These are phyloP conservation scores for Brassica hybrid DNA, from an alignment of 441 rosid genomes.

Conservation along the genomic window DNA sequence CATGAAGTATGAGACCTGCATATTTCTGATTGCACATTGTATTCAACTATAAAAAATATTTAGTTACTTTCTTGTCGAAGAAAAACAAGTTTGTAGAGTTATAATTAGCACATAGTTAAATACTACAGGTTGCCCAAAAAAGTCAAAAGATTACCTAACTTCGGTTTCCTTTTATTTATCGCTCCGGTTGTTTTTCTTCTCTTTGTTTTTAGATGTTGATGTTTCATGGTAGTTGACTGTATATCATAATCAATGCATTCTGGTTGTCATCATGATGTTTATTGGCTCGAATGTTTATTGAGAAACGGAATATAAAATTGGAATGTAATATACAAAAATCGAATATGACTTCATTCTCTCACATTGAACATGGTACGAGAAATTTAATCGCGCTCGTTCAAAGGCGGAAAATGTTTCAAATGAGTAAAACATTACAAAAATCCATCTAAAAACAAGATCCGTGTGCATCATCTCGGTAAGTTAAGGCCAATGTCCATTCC, in stretches of 20 bases:
- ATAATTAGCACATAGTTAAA: neutral
- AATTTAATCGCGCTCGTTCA: constrained; percentile 41
- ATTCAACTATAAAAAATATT: neutral
- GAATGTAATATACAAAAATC: neutral
- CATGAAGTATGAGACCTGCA: neutral
- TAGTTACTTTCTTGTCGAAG: neutral
- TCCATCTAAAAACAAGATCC: constrained; percentile 24
- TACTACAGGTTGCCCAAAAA: neutral
- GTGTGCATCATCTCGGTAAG: constrained; percentile 36
- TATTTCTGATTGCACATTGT: neutral
- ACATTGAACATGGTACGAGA: constrained; percentile 41
- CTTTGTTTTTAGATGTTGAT: neutral
- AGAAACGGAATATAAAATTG: neutral
- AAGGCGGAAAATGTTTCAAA: constrained; percentile 20
- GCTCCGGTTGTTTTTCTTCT: neutral
- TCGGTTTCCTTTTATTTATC: neutral
- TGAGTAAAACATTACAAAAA: constrained; percentile 23
- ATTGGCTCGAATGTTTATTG: constrained; percentile 5
- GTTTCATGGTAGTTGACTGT: constrained; percentile 10
- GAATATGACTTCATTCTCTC: constrained; percentile 37
- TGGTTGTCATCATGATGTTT: neutral
- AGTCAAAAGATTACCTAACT: constrained; percentile 1
- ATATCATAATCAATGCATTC: neutral
- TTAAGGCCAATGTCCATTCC: constrained; percentile 66
- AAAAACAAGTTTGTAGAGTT: neutral